These are phyloP conservation scores for Cercospora zeae-maydis DNA, from an alignment of 2,329 filamentous ascomycete genomes.

Conservation along the genomic window DNA sequence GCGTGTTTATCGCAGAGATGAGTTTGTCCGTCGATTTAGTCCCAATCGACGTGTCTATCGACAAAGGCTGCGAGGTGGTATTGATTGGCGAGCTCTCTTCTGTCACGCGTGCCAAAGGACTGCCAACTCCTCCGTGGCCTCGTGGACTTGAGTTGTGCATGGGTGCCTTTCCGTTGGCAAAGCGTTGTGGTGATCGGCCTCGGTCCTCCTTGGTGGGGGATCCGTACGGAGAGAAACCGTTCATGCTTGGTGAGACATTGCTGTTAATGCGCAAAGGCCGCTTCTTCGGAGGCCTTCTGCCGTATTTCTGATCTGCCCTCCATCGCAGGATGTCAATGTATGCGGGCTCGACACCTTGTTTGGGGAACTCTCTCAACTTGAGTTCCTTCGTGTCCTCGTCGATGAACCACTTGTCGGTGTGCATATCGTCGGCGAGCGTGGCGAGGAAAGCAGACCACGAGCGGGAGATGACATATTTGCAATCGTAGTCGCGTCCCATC, in stretches of 20 bases:
- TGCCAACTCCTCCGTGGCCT: conserved; percentile 58
- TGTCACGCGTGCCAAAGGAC: conserved; percentile 68
- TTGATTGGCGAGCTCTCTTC: conserved; percentile 54
- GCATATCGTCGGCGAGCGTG: conserved; percentile 82
- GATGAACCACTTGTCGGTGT: conserved; percentile 83
- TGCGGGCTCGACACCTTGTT: conserved; percentile 79
- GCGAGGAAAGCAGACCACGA: conserved; percentile 90
- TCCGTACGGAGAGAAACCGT: conserved; percentile 59
- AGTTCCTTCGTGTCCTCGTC: conserved; percentile 90
- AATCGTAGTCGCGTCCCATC: conserved; percentile 96
- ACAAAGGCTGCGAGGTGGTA: conserved; percentile 36
- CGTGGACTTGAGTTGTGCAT: conserved; percentile 60
- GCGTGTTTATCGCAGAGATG: conserved; percentile 37
- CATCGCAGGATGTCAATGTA: conserved; percentile 95
- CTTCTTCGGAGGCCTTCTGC: conserved; percentile 53
- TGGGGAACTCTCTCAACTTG: conserved; percentile 88
- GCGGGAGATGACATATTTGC: conserved; percentile 91
- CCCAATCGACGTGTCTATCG: conserved; percentile 35
- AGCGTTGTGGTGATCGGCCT: conserved; percentile 68
- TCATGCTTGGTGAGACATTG: conserved; percentile 48
- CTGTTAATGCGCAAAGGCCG: conserved; percentile 48
- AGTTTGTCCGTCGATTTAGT: conserved; percentile 29
- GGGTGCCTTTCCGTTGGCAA: conserved; percentile 58
- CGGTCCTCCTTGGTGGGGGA: conserved; percentile 59
- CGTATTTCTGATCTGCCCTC: conserved; percentile 93